These are phyloP conservation scores for Xylariaceae sp. DNA, from an alignment of 2,329 filamentous ascomycete genomes.

Conservation along the genomic window DNA sequence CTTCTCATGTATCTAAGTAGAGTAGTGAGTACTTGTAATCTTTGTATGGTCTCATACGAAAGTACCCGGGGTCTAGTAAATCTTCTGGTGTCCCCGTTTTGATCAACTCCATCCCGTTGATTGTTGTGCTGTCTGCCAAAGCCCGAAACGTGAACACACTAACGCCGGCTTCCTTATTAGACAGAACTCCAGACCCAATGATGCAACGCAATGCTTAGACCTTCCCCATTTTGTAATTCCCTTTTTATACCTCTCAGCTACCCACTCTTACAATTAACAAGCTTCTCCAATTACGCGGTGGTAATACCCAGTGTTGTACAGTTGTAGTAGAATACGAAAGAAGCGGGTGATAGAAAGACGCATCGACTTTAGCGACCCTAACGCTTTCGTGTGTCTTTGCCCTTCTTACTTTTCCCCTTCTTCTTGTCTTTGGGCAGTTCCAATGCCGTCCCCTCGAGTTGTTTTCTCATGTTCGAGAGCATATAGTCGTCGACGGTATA, in stretches of 20 bases:
- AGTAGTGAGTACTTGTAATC: too few species aligned
- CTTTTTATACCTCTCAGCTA: too few species aligned
- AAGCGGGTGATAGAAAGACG: too few species aligned
- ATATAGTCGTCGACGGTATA: constrained; percentile 72
- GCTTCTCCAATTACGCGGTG: neutral
- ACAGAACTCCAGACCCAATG: neutral
- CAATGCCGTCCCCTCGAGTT: constrained; percentile 54
- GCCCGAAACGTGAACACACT: neutral
- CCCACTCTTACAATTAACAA: too few species aligned
- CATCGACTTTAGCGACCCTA: constrained; percentile 17
- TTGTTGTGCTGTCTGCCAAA: too few species aligned
- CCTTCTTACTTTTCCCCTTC: constrained; percentile 55
- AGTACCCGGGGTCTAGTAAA: neutral
- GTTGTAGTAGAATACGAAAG: neutral
- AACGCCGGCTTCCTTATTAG: neutral
- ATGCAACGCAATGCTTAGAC: neutral
- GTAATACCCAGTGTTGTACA: neutral
- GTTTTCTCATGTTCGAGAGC: constrained; percentile 62
- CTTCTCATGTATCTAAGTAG: too few species aligned
- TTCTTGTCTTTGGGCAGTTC: constrained; percentile 63
- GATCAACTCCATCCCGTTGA: neutral
- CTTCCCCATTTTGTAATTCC: too few species aligned
- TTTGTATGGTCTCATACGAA: neutral
- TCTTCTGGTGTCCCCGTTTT: neutral
- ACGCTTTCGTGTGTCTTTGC: constrained; percentile 53